Evolutionary conservation across 176 grass and related monocot genomes (phyloP), one percentile per base, ranked within the genome.

Genomic region (Musa troglodytarum): DNA sequence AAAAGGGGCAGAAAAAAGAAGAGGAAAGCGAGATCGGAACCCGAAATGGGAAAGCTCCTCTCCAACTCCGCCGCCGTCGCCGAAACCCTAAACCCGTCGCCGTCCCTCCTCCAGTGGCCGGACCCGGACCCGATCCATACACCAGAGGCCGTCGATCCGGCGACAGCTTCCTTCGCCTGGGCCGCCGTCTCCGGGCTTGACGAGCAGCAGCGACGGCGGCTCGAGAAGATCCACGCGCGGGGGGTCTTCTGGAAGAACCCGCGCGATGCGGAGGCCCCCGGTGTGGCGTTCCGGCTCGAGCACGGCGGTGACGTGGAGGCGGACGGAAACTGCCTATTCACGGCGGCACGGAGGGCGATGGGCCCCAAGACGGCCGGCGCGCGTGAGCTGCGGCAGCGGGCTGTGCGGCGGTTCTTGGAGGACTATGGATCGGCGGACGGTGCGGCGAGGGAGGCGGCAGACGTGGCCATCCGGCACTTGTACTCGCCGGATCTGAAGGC

Each of bases 21-120:
- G 63, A 66, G 15, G 4, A 10, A 43, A 23, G 54, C 25, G 19
- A 22, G 21, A 73, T 63, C 23, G 63, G 83, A 96, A 88, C 90
- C 93, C 93, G 90, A 87, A 68, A 98, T 98, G 95, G 95, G 95
- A 77, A 98, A 98, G 90, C 84, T 98, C 57, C 89, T 98, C 69
- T 91, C 90, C 82, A 88, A 94, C 78, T 81, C 90, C 80, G 84
- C 87, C 79, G 84, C 89, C 85, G 82, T 84, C 56, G 86, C 87
- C 20, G 94, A 91, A 78, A 80, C 90, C 17, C 76, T 96, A 23
- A 76, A 87, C 13, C 78, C 86, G 0, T 21, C 87, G 7, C 62
- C 83, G 43, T 76, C 43, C 13, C 86, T 83, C 67, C 81, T 93
- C 49, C 56, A 89, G 3, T 98, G 90, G 94, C 8, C 84, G 16